phyloP scores from a whole-genome alignment of 441 rosid species.

The Geranium incanum region DNA sequence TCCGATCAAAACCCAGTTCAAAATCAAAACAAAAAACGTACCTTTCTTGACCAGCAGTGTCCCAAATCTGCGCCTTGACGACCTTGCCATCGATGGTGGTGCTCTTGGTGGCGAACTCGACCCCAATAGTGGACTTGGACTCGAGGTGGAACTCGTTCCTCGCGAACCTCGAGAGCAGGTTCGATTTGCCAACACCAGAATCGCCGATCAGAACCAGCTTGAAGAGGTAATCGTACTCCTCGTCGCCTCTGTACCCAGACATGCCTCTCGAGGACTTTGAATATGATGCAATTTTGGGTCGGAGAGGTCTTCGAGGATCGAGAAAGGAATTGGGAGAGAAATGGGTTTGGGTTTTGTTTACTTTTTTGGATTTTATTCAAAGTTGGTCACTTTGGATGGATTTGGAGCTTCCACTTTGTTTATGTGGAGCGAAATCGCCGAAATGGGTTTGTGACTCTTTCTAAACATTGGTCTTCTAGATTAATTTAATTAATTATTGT shows the following conservation, averaged over 20 bases:
- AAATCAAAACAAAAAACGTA: background rate
- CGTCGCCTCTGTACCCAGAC: slow-evolving; percentile 1
- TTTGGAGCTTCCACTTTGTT: background rate
- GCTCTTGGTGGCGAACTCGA: slow-evolving; percentile 23
- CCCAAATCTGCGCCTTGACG: slow-evolving; percentile 27
- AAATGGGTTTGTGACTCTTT: background rate
- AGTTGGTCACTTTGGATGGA: slow-evolving; percentile 7
- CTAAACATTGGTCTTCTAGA: too few relatives aligned
- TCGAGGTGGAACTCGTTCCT: slow-evolving; percentile 24
- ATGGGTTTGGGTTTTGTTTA: background rate
- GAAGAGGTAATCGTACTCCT: slow-evolving; percentile 19
- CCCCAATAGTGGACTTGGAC: slow-evolving; percentile 24
- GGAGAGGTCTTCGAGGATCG: background rate
- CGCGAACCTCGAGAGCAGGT: slow-evolving; percentile 20
- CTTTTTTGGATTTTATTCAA: slow-evolving; percentile 5
- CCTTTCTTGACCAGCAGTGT: slow-evolving; percentile 26
- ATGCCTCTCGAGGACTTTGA: background rate
- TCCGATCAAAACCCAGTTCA: background rate
- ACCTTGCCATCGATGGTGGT: slow-evolving; percentile 19
- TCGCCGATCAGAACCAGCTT: slow-evolving; percentile 23
- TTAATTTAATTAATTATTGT: too few relatives aligned
- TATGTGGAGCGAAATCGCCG: background rate
- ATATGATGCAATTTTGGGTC: background rate
- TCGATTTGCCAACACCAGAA: slow-evolving; percentile 24
- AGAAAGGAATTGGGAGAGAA: background rate